Percentiles rank a stretch among this genome's conserved stretches.
These are phyloP conservation scores for Rhizopus microsporus DNA, from an alignment of 371 early-diverging fungal genomes.

Conservation along the genomic window DNA sequence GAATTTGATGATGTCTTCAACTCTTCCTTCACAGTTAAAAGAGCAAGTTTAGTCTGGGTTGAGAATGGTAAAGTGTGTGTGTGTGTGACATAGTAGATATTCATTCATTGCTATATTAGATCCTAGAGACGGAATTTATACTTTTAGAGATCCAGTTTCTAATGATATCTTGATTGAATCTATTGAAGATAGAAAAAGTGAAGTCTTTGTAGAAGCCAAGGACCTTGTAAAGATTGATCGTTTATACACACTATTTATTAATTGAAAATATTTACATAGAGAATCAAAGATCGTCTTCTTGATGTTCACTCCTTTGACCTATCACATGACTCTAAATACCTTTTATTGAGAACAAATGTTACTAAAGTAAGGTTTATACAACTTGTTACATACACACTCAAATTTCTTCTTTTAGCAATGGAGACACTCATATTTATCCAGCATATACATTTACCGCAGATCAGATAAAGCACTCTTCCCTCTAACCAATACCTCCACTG, in stretches of 20 bases:
- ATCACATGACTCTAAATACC: constrained; percentile 77
- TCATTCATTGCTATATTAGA: constrained; percentile 7
- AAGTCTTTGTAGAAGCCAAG: constrained; percentile 34
- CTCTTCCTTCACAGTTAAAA: constrained; percentile 43
- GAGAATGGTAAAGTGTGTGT: constrained; percentile 42
- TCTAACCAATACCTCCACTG: constrained; percentile 49
- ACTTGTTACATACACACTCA: neutral
- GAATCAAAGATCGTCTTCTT: constrained; percentile 27
- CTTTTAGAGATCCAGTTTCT: constrained; percentile 40
- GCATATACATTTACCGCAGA: constrained; percentile 75
- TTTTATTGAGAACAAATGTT: constrained; percentile 68
- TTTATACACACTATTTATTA: constrained; percentile 8
- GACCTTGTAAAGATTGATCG: constrained; percentile 25
- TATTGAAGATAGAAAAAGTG: constrained; percentile 30
- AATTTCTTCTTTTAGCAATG: constrained; percentile 52
- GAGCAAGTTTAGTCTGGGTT: constrained; percentile 51
- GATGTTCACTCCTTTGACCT: constrained; percentile 54
- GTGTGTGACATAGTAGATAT: neutral
- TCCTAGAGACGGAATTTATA: constrained; percentile 51
- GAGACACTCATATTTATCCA: constrained; percentile 81
- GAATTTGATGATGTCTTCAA: constrained; percentile 56
- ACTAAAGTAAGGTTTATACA: constrained; percentile 49
- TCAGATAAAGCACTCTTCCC: constrained; percentile 56
- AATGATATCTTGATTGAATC: constrained; percentile 51
- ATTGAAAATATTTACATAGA: constrained; percentile 19